A percentile compares a stretch with the other conserved stretches of the same genome.
phyloP scores from a whole-genome alignment of 2,329 filamentous ascomycete genomes.

The Epichloe glyceriae region DNA sequence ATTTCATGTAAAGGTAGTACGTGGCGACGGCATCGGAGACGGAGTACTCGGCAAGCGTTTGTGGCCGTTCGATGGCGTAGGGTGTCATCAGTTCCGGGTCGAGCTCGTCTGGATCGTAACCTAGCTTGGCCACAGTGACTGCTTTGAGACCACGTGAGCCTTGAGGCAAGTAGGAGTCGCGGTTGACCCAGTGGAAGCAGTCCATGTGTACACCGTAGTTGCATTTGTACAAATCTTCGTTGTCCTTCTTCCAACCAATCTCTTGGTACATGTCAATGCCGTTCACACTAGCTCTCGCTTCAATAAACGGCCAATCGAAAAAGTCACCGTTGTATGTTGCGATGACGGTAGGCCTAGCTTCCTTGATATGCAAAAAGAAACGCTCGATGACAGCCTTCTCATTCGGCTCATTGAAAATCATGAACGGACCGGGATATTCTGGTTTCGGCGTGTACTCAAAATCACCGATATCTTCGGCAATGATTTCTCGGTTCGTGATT shows the following conservation, averaged over 20 bases:
- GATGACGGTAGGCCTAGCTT: conserved; percentile 87
- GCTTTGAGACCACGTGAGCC: conserved; percentile 95
- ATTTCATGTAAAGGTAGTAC: conserved; percentile 99
- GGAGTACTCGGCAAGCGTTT: conserved; percentile 92
- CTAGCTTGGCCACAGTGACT: conserved; percentile 93
- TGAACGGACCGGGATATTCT: conserved; percentile 88
- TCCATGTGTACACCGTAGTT: conserved; percentile 98
- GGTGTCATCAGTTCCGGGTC: conserved; percentile 97
- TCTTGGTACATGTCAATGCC: conserved; percentile 99
- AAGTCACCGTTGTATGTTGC: conserved; percentile 99
- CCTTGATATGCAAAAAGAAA: conserved; percentile 93
- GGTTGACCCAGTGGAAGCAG: conserved; percentile 97
- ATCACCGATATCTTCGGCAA: conserved; percentile 92
- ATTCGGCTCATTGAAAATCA: conserved; percentile 96
- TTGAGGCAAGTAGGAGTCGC: conserved; percentile 94
- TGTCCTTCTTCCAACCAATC: conserved; percentile 92
- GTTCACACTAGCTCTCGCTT: conserved; percentile 80
- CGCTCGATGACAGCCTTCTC: conserved; percentile 79
- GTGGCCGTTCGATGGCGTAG: conserved; percentile 77
- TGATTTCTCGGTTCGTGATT: conserved; percentile 95
- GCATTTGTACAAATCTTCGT: conserved; percentile 91
- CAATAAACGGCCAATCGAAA: conserved; percentile 99
- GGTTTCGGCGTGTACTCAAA: conserved; percentile 98
- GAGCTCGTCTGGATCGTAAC: conserved; percentile 94
- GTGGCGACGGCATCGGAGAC: conserved; percentile 98